Percentiles rank a stretch among this genome's conserved stretches.
phyloP scores from a whole-genome alignment of 1,284 basidiomycete species.

The Trametes sp. region DNA sequence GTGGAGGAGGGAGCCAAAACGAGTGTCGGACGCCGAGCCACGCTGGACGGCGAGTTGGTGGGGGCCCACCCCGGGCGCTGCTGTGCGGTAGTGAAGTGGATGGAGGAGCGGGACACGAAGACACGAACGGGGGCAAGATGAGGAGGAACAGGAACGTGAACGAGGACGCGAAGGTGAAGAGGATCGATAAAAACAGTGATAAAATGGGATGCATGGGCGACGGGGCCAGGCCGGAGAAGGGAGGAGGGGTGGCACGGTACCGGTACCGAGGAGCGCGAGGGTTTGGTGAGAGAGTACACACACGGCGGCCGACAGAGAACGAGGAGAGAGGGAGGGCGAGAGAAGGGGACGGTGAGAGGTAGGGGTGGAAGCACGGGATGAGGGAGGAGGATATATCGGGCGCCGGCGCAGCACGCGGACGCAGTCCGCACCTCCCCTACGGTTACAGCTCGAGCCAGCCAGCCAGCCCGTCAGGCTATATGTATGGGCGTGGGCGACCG shows the following conservation, averaged over 20 bases:
- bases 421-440: background rate
- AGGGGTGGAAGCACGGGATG: too few relatives aligned
- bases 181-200: background rate
- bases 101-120: background rate
- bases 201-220: background rate
- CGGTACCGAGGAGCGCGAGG: background rate
- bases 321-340: background rate
- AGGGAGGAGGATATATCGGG: constrained; percentile 3
- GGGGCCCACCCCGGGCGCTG: background rate
- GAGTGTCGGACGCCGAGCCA: constrained; percentile 31
- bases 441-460: background rate
- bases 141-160: background rate
- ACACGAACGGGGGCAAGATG: background rate
- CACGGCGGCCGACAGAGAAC: background rate
- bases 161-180: background rate
- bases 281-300: background rate
- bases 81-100: background rate
- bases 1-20: constrained; percentile 4
- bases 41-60: constrained; percentile 33
- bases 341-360: background rate
- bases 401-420: background rate
- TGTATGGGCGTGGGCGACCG: too few relatives aligned
- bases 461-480: too few relatives aligned
- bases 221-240: background rate
- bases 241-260: background rate